Conservation (phyloP, 768 basidiomycete species). For the Stropharia rugosoannulata region DNA sequence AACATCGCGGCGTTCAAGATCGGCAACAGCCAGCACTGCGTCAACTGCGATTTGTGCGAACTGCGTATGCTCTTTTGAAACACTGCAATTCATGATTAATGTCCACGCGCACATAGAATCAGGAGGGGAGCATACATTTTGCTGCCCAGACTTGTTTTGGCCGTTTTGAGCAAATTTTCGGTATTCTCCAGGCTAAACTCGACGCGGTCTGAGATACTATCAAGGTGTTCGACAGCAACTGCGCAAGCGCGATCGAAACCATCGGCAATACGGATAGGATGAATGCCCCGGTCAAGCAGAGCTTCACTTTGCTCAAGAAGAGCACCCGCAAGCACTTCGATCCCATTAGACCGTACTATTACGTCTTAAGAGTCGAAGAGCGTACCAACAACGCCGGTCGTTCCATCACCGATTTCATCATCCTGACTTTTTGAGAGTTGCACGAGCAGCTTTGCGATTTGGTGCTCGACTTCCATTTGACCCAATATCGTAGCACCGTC, state of each 20-base stretch:
- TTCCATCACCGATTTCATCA: constrained; percentile 99
- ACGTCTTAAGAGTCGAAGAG: constrained; percentile 1
- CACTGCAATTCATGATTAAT: constrained; percentile 46
- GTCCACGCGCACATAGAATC: not conserved
- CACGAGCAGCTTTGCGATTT: constrained; percentile 97
- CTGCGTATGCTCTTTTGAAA: constrained; percentile 93
- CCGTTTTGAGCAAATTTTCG: constrained; percentile 87
- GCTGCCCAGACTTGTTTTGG: constrained; percentile 94
- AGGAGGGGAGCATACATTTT: constrained; percentile 78
- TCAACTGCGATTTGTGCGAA: constrained; percentile 99
- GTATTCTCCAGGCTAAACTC: constrained; percentile 82
- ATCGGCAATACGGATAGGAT: constrained; percentile 98
- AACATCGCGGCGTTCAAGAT: constrained; percentile 92
- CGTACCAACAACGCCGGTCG: constrained; percentile 92
- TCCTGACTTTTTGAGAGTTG: constrained; percentile 98
- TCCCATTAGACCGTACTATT: constrained; percentile 2
- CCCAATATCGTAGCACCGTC: constrained; percentile 98
- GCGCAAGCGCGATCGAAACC: constrained; percentile 95
- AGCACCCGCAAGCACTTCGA: constrained; percentile 92
- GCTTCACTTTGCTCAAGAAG: constrained; percentile 92
- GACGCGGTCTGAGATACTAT: constrained; percentile 88
- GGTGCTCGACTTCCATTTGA: constrained; percentile 99
- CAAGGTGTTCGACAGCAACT: constrained; percentile 87
- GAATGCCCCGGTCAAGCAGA: constrained; percentile 98
- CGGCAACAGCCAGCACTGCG: constrained; percentile 92